Evolutionary conservation across 495 filamentous ascomycete species (phyloP), one percentile per base, ranked within the genome.

Genomic region (Ascobolus immersus): DNA sequence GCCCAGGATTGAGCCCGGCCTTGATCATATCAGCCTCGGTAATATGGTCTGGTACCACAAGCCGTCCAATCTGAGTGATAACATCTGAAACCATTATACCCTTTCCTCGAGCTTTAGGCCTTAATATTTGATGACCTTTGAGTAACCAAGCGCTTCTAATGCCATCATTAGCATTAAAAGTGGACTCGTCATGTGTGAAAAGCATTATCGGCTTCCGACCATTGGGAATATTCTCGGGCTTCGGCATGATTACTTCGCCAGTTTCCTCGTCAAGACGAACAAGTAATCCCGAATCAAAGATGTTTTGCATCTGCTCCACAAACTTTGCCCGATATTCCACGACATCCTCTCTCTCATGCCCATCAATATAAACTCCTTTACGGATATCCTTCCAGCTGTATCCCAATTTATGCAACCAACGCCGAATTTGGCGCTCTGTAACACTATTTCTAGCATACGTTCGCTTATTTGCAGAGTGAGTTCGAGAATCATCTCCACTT

Each of bases 301-400:
- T 10, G 11, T 27, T 10, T 27, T 27, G 11, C 4, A 27, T 27
- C 14, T 10, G n/a, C n/a, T n/a, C 11, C 24, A 27, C 11, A 27
- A 27, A 27, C 14, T 27, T 13, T 13, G 17, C 33, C n/a, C 35
- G 9, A 17, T 41, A 38, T 6, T 7, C 1, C 12, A 38, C 35
- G 4, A 38, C 28, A 38, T 38, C 23, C 21, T 10, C 28, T 6
- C 28, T 0, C 21, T 34, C 35, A 34, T 41, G 28, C 0, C 29
- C 23, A 41, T 41, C 39, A 10, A 39, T 12, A 33, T 41, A 38
- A 21, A 41, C 39, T 17, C 28, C 28, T 24, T 38, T 41, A 11
- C 2, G 35, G 2, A 41, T 35, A 5, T 32, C 6, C 4, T 27
- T 17, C 6, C 26, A 32, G 10, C 21, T 13, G 32, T 32, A 37